Evolutionary conservation across 257 asterid species (phyloP).

Genomic region (Capsicum pubescens): DNA sequence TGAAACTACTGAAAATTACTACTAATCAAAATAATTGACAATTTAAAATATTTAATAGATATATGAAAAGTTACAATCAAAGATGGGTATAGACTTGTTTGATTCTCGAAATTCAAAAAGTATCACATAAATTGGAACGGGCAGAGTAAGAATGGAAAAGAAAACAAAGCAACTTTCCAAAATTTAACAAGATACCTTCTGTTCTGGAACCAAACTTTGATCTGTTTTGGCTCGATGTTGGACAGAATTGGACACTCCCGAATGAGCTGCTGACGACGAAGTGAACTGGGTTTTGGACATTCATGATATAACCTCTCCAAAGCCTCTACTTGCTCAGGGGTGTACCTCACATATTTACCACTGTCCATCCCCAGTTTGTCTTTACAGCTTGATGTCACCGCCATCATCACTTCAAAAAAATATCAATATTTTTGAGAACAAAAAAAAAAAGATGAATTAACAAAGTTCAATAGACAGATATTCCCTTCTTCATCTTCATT

Average conservation of each 20-base stretch:
- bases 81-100: no score
- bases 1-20: no score
- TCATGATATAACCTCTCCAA: slow-evolving; percentile 90
- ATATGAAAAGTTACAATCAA: no score
- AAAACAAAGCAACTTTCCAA: background rate
- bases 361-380: slow-evolving; percentile 73
- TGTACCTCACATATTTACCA: slow-evolving; percentile 95
- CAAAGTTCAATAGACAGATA: slow-evolving; percentile 14
- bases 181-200: slow-evolving; percentile 62
- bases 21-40: no score
- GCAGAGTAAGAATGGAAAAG: background rate
- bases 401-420: slow-evolving; percentile 72
- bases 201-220: slow-evolving; percentile 99
- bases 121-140: no score
- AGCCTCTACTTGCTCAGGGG: slow-evolving; percentile 99
- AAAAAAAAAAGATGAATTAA: background rate
- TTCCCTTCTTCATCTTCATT: background rate
- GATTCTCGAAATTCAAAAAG: no score
- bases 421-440: slow-evolving; percentile 25
- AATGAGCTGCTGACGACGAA: slow-evolving; percentile 89
- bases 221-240: slow-evolving; percentile 96
- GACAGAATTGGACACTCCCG: slow-evolving; percentile 88
- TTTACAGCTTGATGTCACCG: slow-evolving; percentile 78
- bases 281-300: slow-evolving; percentile 96
- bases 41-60: no score